Evolutionary conservation across 495 filamentous ascomycete genomes (phyloP).

Genomic region (Parathielavia appendiculata): DNA sequence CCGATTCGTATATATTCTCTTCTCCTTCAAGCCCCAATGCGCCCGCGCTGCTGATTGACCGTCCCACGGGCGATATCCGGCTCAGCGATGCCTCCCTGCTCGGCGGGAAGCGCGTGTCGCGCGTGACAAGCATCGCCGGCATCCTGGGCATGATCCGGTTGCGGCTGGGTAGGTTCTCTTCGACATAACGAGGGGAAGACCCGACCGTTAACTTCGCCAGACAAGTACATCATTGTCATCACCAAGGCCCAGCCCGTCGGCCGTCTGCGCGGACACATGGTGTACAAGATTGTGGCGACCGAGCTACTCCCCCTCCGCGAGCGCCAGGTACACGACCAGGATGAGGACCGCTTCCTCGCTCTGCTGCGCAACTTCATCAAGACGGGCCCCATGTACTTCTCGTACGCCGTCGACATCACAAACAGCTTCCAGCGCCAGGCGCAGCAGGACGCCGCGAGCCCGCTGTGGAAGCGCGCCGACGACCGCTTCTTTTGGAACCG

Average conservation of each 20-base stretch:
- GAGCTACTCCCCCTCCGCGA: conserved; percentile 94
- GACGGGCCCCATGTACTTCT: conserved; percentile 91
- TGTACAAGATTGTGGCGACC: conserved; percentile 86
- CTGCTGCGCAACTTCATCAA: conserved; percentile 74
- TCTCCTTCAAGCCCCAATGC: conserved; percentile 89
- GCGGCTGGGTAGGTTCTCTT: conserved; percentile 63
- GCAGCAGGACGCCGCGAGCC: conserved; percentile 57
- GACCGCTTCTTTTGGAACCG: conserved; percentile 99
- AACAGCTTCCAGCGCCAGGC: conserved; percentile 92
- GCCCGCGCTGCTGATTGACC: conserved; percentile 79
- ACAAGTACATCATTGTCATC: conserved; percentile 95
- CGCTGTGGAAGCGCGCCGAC: conserved; percentile 88
- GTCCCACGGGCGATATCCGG: conserved; percentile 87
- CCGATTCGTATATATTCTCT: conserved; percentile 91
- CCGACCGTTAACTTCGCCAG: conserved; percentile 39
- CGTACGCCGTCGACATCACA: conserved; percentile 90
- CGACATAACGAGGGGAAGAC: not conserved
- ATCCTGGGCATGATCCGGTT: conserved; percentile 88
- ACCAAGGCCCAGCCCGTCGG: conserved; percentile 91
- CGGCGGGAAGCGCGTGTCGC: conserved; percentile 72
- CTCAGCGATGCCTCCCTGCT: conserved; percentile 72
- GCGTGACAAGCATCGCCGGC: conserved; percentile 73
- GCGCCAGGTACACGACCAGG: conserved; percentile 79
- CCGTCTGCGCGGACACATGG: conserved; percentile 82
- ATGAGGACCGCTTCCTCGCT: conserved; percentile 84